Percentiles rank a stretch among this genome's conserved stretches.
Conservation (phyloP, 495 filamentous ascomycete species). For the Usnea hakonensis region DNA sequence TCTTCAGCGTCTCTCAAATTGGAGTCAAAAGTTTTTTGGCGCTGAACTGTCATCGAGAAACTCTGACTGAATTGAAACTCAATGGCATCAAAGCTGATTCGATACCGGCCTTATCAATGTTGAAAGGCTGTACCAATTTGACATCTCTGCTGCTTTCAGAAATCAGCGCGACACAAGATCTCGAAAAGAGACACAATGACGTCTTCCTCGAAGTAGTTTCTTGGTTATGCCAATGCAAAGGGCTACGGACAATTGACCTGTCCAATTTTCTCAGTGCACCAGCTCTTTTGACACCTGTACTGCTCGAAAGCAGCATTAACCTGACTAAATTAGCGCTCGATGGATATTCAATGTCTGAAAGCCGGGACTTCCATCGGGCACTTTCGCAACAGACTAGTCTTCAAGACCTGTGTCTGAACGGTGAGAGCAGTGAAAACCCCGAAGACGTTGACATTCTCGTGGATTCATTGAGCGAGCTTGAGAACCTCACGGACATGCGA, state of each 20-base stretch:
- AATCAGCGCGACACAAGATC: conserved; percentile 28
- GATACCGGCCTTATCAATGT: conserved; percentile 39
- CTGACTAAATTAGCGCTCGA: conserved; percentile 42
- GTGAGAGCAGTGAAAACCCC: conserved; percentile 40
- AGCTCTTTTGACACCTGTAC: conserved; percentile 44
- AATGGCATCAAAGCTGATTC: conserved; percentile 40
- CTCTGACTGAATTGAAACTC: conserved; percentile 50
- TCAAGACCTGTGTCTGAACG: conserved; percentile 39
- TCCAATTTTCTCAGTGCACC: conserved; percentile 42
- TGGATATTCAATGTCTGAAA: conserved; percentile 38
- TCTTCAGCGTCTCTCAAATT: conserved; percentile 45
- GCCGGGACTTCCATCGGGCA: conserved; percentile 45
- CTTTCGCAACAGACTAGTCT: conserved; percentile 42
- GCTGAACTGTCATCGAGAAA: conserved; percentile 48
- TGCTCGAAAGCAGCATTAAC: conserved; percentile 43
- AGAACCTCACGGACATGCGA: conserved; percentile 43
- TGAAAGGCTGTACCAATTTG: conserved; percentile 47
- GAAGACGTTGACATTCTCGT: conserved; percentile 43
- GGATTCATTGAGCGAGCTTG: conserved; percentile 39
- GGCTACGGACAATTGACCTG: conserved; percentile 45
- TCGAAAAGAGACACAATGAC: conserved; percentile 41
- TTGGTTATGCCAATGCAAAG: conserved; percentile 46
- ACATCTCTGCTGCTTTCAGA: conserved; percentile 47
- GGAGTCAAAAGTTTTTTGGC: conserved; percentile 49
- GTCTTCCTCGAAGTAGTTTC: conserved; percentile 43